Evolutionary conservation across 768 basidiomycete species (phyloP).

Genomic region (Termitomyces heimii): DNA sequence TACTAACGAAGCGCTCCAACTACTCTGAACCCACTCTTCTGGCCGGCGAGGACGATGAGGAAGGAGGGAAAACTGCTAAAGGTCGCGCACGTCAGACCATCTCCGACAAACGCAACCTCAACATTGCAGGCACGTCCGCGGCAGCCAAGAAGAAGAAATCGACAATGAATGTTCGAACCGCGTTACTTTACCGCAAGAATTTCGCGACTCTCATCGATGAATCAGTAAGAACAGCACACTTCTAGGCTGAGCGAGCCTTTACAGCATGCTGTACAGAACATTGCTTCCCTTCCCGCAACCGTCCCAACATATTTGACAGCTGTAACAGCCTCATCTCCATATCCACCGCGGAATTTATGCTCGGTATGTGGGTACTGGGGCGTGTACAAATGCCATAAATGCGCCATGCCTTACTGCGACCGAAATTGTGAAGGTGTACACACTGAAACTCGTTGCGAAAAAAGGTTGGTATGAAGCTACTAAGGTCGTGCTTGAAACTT

Average conservation of each 20-base stretch:
- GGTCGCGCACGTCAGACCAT: constrained; percentile 73
- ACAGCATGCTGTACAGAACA: constrained; percentile 36
- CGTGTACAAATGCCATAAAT: constrained; percentile 70
- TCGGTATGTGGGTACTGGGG: constrained; percentile 89
- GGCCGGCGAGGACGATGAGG: constrained; percentile 42
- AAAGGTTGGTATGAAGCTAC: constrained; percentile 46
- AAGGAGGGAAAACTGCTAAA: constrained; percentile 44
- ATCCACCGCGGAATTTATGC: constrained; percentile 70
- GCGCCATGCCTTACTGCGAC: constrained; percentile 74
- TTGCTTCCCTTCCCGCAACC: constrained; percentile 44
- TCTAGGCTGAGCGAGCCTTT: not conserved
- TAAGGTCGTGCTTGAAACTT: not conserved
- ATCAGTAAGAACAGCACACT: constrained; percentile 48
- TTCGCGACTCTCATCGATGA: constrained; percentile 70
- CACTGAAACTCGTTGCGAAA: constrained; percentile 76
- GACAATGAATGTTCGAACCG: constrained; percentile 73
- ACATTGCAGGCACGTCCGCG: constrained; percentile 39
- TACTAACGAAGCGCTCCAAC: constrained; percentile 60
- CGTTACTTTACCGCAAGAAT: constrained; percentile 79
- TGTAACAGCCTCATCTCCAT: constrained; percentile 46
- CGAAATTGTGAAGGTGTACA: constrained; percentile 69
- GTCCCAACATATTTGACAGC: constrained; percentile 72
- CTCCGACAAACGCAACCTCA: constrained; percentile 66
- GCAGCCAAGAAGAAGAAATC: constrained; percentile 70
- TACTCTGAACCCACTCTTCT: constrained; percentile 56